Conservation (phyloP, 1,139 yeast genomes). For the Pichia sp. region DNA sequence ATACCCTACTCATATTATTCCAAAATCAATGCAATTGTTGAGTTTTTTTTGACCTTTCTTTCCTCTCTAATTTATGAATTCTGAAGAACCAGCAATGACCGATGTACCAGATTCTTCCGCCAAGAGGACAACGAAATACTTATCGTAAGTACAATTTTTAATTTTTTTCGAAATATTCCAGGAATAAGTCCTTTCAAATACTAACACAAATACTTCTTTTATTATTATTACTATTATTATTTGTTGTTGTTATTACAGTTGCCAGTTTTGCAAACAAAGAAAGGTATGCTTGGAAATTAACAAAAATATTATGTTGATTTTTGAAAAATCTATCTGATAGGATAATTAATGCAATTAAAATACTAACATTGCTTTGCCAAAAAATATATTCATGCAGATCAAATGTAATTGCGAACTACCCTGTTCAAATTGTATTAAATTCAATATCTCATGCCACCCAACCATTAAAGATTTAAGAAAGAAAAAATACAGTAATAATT, state of each 20-base stretch:
- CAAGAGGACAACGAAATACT: not conserved
- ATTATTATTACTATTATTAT: no score
- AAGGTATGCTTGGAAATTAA: not conserved
- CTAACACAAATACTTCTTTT: not conserved
- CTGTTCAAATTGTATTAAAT: constrained; percentile 11
- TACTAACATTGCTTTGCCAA: not conserved
- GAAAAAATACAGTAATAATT: constrained; percentile 6
- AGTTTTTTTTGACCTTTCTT: no score
- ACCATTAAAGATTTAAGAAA: constrained; percentile 5
- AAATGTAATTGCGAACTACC: constrained; percentile 10
- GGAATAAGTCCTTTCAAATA: no score
- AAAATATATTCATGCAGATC: not conserved
- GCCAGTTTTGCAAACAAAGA: constrained; percentile 10
- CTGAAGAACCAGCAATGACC: no score
- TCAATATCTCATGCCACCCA: constrained; percentile 7
- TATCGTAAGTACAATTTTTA: not conserved
- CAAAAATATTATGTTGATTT: not conserved
- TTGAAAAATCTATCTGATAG: no score
- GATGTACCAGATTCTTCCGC: no score
- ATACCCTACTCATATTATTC: no score
- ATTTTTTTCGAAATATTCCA: not conserved
- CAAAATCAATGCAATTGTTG: no score
- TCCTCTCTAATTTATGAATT: not conserved
- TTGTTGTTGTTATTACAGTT: not conserved
- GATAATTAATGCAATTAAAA: not conserved